phyloP scores from a whole-genome alignment of 2,329 filamentous ascomycete genomes.

The Aspergillus piperis region DNA sequence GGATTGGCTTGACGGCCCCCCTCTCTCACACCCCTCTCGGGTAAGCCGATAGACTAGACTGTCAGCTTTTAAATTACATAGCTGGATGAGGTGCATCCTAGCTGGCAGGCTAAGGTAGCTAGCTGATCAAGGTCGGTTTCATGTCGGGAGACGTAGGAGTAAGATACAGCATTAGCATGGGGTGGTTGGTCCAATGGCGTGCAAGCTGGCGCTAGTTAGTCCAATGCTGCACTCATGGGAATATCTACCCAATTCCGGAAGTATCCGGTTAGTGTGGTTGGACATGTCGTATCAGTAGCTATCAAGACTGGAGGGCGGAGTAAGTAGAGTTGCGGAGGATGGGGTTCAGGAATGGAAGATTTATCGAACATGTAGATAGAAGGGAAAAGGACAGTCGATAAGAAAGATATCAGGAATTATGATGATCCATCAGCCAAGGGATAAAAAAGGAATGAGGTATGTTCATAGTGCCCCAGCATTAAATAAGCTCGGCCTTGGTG shows the following conservation, averaged over 20 bases:
- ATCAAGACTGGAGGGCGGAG: neutral
- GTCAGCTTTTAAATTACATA: conserved; percentile 2
- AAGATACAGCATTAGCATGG: neutral
- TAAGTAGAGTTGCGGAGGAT: neutral
- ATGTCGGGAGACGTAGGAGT: neutral
- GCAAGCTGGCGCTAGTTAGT: neutral
- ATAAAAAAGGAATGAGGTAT: neutral
- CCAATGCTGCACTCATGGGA: neutral
- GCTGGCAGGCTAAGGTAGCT: neutral
- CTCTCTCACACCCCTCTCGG: neutral
- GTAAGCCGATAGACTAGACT: neutral
- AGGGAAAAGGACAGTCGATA: neutral
- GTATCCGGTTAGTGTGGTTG: neutral
- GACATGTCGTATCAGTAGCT: neutral
- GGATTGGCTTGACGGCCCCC: neutral
- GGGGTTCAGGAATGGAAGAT: neutral
- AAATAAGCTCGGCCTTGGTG: neutral
- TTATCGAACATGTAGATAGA: neutral
- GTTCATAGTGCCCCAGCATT: neutral
- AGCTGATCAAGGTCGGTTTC: conserved; percentile 1
- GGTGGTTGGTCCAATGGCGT: neutral
- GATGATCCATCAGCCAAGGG: conserved; percentile 1
- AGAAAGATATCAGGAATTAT: neutral
- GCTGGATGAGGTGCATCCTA: neutral
- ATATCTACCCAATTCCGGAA: too few species aligned